Base-by-base conservation (phyloP, 257 asterid species). In the Linderniella brevidens region DNA sequence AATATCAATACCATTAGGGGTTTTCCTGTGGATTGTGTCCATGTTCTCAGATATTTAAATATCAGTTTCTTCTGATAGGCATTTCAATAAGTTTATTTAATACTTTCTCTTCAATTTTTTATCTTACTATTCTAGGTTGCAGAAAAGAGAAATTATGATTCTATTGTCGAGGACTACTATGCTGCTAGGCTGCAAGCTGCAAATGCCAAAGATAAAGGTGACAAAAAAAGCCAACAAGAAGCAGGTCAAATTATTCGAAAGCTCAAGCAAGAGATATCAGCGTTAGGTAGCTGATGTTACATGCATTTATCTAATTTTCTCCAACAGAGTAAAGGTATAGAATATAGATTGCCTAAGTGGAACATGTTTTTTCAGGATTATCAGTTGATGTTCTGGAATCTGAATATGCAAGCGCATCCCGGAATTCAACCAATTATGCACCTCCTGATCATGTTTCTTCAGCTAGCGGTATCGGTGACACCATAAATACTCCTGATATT, bases 151-250 rank as follows among this genome's bases (percentile, higher is more conserved):
- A 64, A 69, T 66, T 46, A 56, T 53, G 92, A 71, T 64, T 63
- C 77, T 54, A 70, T 88, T 62, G 65, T 75, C 47, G 74, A 74
- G 57, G 95, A 88, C 52, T 88, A 76, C 73, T 76, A 69, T 60
- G 70, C 71, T 49, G 98, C 98, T 46, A 81, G 95, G 73, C 48
- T 70, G 66, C 79, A 80, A 69, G 98, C 95, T 36, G 74, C 72
- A 43, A 62, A 53, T 62, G 93, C 95, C 47, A 88, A 88, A 78
- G 93, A 71, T 60, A 66, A 71, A 54, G 76, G 80, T 19, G 94
- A 88, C 74, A 84, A 84, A 61, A 73, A 77, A 63, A 60, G 77
- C 58, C 95, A 88, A 65, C 72, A 78, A 62, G 75, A 66, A 67
- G 93, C 95, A 45, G 79, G 95, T 54, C 68, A 59, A 41, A 57